Conservation (phyloP, 805 yeast genomes). For the Myxozyma melibiosi region DNA sequence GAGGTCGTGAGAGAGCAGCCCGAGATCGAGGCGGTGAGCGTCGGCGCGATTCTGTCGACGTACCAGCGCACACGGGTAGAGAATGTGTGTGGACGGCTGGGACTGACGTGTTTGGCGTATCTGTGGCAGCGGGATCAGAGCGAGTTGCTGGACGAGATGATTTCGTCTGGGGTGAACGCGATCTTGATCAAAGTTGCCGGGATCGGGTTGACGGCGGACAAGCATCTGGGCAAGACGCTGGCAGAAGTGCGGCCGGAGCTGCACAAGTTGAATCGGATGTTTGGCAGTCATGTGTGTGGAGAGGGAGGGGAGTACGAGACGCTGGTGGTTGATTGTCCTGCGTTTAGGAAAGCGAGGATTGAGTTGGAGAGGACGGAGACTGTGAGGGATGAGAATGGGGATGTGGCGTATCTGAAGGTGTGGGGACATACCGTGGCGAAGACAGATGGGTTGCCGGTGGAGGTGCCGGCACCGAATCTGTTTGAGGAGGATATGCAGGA, state of each 20-base stretch:
- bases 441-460: too few relatives aligned
- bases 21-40: slow-evolving; percentile 81
- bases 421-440: slow-evolving; percentile 52
- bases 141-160: slow-evolving; percentile 81
- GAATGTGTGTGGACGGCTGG: slow-evolving; percentile 76
- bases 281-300: slow-evolving; percentile 92
- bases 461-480: too few relatives aligned
- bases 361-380: slow-evolving; percentile 48
- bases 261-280: slow-evolving; percentile 55
- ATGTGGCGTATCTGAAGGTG: slow-evolving; percentile 67
- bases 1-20: slow-evolving; percentile 59
- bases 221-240: slow-evolving; percentile 69
- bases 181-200: slow-evolving; percentile 92
- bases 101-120: slow-evolving; percentile 69
- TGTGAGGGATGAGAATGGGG: slow-evolving; percentile 46
- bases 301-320: slow-evolving; percentile 99
- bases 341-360: slow-evolving; percentile 55
- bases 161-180: slow-evolving; percentile 68
- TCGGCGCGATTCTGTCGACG: slow-evolving; percentile 94
- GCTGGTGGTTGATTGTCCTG: slow-evolving; percentile 85
- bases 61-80: slow-evolving; percentile 95
- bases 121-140: slow-evolving; percentile 89
- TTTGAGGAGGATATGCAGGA: slow-evolving; percentile 33
- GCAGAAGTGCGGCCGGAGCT: slow-evolving; percentile 63
- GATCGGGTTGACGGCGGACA: slow-evolving; percentile 62